Conservation (phyloP, 2,329 filamentous ascomycete genomes). For the Hymenoscyphus infarciens region DNA sequence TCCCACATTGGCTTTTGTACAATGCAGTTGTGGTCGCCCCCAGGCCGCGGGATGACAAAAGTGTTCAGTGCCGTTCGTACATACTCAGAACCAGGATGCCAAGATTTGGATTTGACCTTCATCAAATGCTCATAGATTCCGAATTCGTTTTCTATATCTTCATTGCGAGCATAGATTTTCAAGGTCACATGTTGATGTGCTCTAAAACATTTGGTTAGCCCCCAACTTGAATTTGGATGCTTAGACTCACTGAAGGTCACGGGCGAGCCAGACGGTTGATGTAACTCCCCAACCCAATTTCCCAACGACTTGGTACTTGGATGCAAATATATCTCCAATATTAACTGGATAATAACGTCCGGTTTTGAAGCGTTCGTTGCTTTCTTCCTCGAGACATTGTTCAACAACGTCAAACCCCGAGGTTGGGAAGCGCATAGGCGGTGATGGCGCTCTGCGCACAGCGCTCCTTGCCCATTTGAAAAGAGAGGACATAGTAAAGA, state of each 20-base stretch:
- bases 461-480: background rate
- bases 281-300: slow-evolving; percentile 24
- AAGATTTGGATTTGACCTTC: background rate
- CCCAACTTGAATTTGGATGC: background rate
- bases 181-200: slow-evolving; percentile 23
- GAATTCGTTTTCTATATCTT: slow-evolving; percentile 34
- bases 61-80: slow-evolving; percentile 38
- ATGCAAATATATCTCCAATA: slow-evolving; percentile 19
- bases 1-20: slow-evolving; percentile 44
- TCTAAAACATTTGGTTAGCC: slow-evolving; percentile 5
- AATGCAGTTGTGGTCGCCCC: slow-evolving; percentile 38
- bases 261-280: slow-evolving; percentile 23
- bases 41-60: slow-evolving; percentile 37
- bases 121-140: slow-evolving; percentile 41
- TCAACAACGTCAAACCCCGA: background rate
- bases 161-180: slow-evolving; percentile 16
- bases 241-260: slow-evolving; percentile 18
- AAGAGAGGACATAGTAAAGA: background rate
- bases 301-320: slow-evolving; percentile 25
- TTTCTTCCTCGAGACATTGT: slow-evolving; percentile 13
- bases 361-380: slow-evolving; percentile 8
- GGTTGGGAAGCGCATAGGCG: background rate
- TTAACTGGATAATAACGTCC: slow-evolving; percentile 18
- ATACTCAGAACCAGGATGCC: slow-evolving; percentile 35
- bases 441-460: background rate